These are phyloP conservation scores for Ascomycota sp. DNA, from an alignment of 2,329 filamentous ascomycete species.

Conservation along the genomic window DNA sequence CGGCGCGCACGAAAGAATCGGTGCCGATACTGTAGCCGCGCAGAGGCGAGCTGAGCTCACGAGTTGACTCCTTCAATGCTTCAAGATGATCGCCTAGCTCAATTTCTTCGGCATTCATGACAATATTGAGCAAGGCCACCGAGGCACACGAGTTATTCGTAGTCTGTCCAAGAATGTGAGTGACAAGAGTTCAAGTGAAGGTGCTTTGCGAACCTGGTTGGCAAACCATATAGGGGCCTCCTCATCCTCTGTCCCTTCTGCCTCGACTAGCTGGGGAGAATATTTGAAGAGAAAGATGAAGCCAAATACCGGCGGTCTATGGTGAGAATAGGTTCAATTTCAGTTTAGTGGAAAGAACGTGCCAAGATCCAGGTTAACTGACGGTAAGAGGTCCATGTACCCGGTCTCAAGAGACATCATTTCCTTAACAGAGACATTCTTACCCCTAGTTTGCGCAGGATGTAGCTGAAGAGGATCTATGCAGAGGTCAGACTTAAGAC, in stretches of 20 bases:
- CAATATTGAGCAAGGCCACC: slow-evolving; percentile 79
- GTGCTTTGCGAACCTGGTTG: slow-evolving; percentile 46
- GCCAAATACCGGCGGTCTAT: slow-evolving; percentile 54
- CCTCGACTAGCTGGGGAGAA: slow-evolving; percentile 16
- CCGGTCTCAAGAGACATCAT: slow-evolving; percentile 52
- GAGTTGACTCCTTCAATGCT: slow-evolving; percentile 55
- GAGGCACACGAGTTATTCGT: slow-evolving; percentile 75
- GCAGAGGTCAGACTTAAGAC: not conserved
- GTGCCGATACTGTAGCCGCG: slow-evolving; percentile 57
- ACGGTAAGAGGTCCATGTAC: slow-evolving; percentile 42
- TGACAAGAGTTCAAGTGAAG: not conserved
- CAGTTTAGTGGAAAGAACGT: not conserved
- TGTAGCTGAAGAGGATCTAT: slow-evolving; percentile 68
- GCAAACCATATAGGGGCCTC: slow-evolving; percentile 61
- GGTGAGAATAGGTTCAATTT: not conserved
- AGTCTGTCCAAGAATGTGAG: slow-evolving; percentile 28
- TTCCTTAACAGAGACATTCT: slow-evolving; percentile 54
- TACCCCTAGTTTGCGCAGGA: slow-evolving; percentile 64
- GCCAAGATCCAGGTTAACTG: slow-evolving; percentile 1
- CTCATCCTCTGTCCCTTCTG: slow-evolving; percentile 33
- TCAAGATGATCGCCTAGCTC: slow-evolving; percentile 50
- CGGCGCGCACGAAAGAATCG: slow-evolving; percentile 55
- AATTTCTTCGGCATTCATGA: slow-evolving; percentile 59
- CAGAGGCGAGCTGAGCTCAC: slow-evolving; percentile 44
- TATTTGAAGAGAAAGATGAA: slow-evolving; percentile 79